phyloP scores from a whole-genome alignment of 2,329 filamentous ascomycete genomes.

The Thelonectria blattea region DNA sequence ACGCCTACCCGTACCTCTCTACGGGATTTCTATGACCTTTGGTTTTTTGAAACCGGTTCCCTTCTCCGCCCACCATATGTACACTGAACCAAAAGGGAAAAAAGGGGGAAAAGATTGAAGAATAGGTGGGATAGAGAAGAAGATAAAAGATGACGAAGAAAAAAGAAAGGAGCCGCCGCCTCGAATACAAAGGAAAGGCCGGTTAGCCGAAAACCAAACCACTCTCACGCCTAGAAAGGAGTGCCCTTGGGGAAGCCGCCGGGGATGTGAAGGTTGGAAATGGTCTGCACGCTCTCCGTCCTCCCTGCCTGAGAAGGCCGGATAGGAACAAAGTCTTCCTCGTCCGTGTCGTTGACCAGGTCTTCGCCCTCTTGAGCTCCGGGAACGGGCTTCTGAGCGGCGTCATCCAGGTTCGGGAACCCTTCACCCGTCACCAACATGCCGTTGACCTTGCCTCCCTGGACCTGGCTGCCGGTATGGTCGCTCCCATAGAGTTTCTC shows the following conservation, averaged over 20 bases:
- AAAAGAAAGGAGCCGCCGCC: no score
- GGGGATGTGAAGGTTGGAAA: slow-evolving; percentile 72
- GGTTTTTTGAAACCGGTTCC: slow-evolving; percentile 20
- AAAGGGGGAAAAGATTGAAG: slow-evolving; percentile 14
- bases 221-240: slow-evolving; percentile 48
- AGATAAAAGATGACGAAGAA: no score
- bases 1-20: slow-evolving; percentile 27
- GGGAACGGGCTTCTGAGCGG: slow-evolving; percentile 22
- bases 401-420: slow-evolving; percentile 33
- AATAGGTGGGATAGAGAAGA: no score
- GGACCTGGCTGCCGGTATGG: slow-evolving; percentile 21
- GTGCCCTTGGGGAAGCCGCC: slow-evolving; percentile 65
- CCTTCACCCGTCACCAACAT: slow-evolving; percentile 31
- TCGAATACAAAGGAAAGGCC: no score
- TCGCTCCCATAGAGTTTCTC: slow-evolving; percentile 19
- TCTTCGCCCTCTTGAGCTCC: slow-evolving; percentile 32
- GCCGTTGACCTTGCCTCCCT: slow-evolving; percentile 25
- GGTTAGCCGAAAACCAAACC: no score
- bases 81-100: slow-evolving; percentile 23
- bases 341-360: slow-evolving; percentile 30
- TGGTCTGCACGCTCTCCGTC: slow-evolving; percentile 57
- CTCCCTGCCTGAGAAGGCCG: slow-evolving; percentile 40
- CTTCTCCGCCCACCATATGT: slow-evolving; percentile 10
- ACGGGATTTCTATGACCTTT: slow-evolving; percentile 8
- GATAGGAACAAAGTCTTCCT: slow-evolving; percentile 32